Evolutionary conservation across 768 basidiomycete genomes (phyloP).

Genomic region (Trametes meyenii): DNA sequence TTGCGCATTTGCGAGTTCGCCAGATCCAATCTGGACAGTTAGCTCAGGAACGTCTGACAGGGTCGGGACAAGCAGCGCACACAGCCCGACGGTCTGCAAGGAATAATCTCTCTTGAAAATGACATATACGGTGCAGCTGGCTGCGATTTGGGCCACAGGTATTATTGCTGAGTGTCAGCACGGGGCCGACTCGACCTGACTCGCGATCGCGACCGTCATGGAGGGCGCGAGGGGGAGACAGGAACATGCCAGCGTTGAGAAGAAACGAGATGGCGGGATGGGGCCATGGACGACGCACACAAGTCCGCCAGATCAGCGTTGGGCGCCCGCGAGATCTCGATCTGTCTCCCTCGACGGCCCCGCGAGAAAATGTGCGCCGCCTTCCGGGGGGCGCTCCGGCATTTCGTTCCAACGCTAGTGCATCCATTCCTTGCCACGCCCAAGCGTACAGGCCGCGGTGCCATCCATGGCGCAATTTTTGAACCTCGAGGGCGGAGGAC

Average conservation of each 20-base stretch:
- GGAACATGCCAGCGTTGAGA: slow-evolving; percentile 11
- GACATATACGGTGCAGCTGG: slow-evolving; percentile 10
- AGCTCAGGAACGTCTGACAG: slow-evolving; percentile 10
- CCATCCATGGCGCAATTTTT: background rate
- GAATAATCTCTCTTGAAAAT: background rate
- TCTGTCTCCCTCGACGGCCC: background rate
- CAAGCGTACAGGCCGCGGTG: background rate
- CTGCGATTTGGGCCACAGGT: background rate
- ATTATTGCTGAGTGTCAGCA: background rate
- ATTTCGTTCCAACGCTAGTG: background rate
- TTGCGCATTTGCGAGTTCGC: background rate
- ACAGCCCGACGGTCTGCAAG: slow-evolving; percentile 14
- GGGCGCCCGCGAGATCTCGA: slow-evolving; percentile 5
- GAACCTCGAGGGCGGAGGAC: background rate
- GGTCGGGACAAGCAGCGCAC: background rate
- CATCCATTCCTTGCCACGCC: background rate
- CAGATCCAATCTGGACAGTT: slow-evolving; percentile 9
- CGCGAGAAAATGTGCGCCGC: background rate
- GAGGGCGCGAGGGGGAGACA: background rate
- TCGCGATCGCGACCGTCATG: slow-evolving; percentile 2
- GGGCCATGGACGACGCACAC: slow-evolving; percentile 4
- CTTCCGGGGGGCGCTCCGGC: background rate
- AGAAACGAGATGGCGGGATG: slow-evolving; percentile 13
- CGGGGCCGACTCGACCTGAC: background rate
- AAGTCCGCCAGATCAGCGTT: background rate